Evolutionary conservation across 169 alveolate genomes (phyloP).

Genomic region (Plasmodium vivax): DNA sequence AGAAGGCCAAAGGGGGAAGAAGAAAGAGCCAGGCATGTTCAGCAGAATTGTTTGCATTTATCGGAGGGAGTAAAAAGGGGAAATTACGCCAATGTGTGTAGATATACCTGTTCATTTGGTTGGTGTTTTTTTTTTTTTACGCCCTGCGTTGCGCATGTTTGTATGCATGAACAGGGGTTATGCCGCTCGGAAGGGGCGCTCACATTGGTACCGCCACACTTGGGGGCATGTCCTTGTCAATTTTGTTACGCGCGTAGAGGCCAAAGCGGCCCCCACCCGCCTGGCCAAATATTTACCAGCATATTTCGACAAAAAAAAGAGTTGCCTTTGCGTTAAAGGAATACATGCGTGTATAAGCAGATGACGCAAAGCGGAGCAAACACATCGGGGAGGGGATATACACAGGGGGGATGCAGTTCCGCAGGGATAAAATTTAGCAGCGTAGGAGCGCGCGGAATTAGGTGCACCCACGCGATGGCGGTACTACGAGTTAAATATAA

Average conservation of each 20-base stretch:
- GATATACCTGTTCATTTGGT: neutral
- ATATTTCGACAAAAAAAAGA: neutral
- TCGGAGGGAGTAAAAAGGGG: neutral
- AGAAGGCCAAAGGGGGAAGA: neutral
- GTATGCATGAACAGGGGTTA: neutral
- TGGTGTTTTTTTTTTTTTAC: neutral
- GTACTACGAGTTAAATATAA: conserved; percentile 28
- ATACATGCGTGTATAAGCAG: neutral
- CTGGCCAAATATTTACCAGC: neutral
- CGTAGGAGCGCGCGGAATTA: neutral
- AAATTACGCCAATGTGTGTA: neutral
- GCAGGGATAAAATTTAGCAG: neutral
- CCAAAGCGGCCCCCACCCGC: neutral
- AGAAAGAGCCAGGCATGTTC: conserved; percentile 39
- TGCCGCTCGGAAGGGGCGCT: neutral
- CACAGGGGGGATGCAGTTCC: neutral
- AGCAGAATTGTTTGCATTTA: conserved; percentile 39
- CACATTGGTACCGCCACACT: neutral
- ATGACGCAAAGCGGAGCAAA: neutral
- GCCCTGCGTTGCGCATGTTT: neutral
- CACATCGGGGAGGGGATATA: neutral
- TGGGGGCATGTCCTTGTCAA: neutral
- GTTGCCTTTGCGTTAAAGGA: neutral
- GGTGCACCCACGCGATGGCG: neutral
- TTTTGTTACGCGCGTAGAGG: neutral